A percentile compares a stretch with the other conserved stretches of the same genome.
Evolutionary conservation across 2,329 filamentous ascomycete genomes (phyloP).

Genomic region (Chaetomiaceae sp.): DNA sequence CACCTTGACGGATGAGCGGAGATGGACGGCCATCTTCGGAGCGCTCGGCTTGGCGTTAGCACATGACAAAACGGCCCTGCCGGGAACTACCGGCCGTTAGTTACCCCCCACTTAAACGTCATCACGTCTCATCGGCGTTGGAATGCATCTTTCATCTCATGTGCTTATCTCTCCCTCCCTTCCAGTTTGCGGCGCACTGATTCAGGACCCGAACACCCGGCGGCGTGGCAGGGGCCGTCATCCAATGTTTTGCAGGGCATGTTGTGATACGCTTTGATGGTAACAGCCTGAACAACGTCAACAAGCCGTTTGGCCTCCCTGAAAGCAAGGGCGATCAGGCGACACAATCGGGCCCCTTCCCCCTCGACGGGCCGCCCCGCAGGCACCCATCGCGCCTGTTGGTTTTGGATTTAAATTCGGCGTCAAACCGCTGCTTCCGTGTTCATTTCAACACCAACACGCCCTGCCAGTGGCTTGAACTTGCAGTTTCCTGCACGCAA

Average conservation of each 20-base stretch:
- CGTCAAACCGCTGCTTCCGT: neutral
- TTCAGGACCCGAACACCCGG: neutral
- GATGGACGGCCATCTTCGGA: too few species aligned
- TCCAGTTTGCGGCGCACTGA: too few species aligned
- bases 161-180: neutral
- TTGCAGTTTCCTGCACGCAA: too few species aligned
- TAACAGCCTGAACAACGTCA: neutral
- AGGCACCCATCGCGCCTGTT: neutral
- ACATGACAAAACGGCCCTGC: neutral
- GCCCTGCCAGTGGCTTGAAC: too few species aligned
- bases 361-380: neutral
- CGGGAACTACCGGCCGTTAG: too few species aligned
- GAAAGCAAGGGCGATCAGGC: too few species aligned
- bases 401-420: neutral
- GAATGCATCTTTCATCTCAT: too few species aligned
- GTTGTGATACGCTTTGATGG: neutral
- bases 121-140: too few species aligned
- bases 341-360: too few species aligned
- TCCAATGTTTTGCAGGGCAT: neutral
- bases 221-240: neutral
- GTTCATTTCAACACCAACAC: neutral
- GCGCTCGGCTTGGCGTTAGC: conserved; percentile 2
- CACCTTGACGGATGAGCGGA: too few species aligned
- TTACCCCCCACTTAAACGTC: too few species aligned
- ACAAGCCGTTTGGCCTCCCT: too few species aligned